Evolutionary conservation across 352 stramenopile genomes (phyloP), one percentile per base, ranked within the genome.

Genomic region (Phytophthora macrochlamydospora): DNA sequence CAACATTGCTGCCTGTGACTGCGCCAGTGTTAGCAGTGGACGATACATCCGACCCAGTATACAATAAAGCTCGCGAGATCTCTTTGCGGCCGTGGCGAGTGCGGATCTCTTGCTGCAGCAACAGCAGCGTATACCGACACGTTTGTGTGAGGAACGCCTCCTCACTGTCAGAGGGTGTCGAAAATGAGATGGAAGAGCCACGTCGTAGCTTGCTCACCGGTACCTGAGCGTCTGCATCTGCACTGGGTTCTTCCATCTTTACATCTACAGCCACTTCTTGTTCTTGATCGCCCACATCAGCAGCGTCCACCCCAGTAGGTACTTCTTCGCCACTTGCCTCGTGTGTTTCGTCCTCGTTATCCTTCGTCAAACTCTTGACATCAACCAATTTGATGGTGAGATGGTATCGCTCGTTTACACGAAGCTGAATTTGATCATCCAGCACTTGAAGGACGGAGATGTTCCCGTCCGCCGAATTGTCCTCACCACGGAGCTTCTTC

Each of bases 71-170:
- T 7, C 83, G 77, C 11, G 79, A 77, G 28, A 94, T 88, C 7
- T 91, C 83, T 42, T 87, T 92, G 6, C 83, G 75, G 4, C 84
- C 86, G 52, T 96, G 85, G 38, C 79, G 83, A 32, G 87, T 81
- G 0, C 88, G 83, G 29, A 93, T 90, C 62, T 94, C 85, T 76
- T 96, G 86, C 50, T 93, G 81, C 14, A 96, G 64, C n/a, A 94
- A 56, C 30, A 92, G 54, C 4, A 92, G 57, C 24, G 78, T 83
- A 59, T 88, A 93, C 37, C 85, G 73, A 42, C 85, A 94, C 0
- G 83, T 91, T 52, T 89, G 71, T 1, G 71, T 74, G 46, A 94
- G 70, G 28, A 90, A 94, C 7, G 70, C 65, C 69, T 83, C 69
- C 11, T 79, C 71, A 50, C 70, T 77, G 33, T 79, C 70, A 3